Evolutionary conservation across 139 green algal species (phyloP).

Genomic region (Volvox reticuliferus): DNA sequence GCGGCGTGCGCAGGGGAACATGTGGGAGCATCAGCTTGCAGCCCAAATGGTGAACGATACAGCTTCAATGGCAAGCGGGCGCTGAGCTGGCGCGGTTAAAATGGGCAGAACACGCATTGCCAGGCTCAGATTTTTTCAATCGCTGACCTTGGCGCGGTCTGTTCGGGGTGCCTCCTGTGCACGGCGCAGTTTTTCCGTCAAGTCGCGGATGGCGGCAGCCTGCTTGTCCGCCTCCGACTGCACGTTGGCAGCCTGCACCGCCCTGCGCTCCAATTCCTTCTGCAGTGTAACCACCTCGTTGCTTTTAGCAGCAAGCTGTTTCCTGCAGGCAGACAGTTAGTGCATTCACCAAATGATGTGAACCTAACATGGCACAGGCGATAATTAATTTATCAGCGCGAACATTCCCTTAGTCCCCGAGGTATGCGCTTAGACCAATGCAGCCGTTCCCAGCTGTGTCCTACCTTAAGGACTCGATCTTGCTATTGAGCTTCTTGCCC

Average conservation of each 20-base stretch:
- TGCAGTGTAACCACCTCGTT: constrained; percentile 59
- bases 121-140: too few relatives aligned
- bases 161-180: constrained; percentile 28
- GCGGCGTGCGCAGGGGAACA: too few relatives aligned
- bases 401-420: too few relatives aligned
- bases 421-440: too few relatives aligned
- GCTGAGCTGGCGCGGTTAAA: too few relatives aligned
- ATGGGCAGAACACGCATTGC: too few relatives aligned
- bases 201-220: constrained; percentile 53
- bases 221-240: constrained; percentile 65
- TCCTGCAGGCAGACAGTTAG: constrained; percentile 31
- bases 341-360: too few relatives aligned
- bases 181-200: constrained; percentile 38
- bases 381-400: too few relatives aligned
- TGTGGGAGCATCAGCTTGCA: too few relatives aligned
- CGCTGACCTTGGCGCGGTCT: constrained; percentile 19
- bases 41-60: too few relatives aligned
- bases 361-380: too few relatives aligned
- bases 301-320: constrained; percentile 68
- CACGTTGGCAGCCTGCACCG: constrained; percentile 31
- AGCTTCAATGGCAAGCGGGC: too few relatives aligned
- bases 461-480: constrained; percentile 70
- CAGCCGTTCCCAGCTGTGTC: background rate
- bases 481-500: constrained; percentile 78
- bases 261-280: constrained; percentile 58